Evolutionary conservation across 495 filamentous ascomycete species (phyloP).

Genomic region (Talaromyces borbonicus): DNA sequence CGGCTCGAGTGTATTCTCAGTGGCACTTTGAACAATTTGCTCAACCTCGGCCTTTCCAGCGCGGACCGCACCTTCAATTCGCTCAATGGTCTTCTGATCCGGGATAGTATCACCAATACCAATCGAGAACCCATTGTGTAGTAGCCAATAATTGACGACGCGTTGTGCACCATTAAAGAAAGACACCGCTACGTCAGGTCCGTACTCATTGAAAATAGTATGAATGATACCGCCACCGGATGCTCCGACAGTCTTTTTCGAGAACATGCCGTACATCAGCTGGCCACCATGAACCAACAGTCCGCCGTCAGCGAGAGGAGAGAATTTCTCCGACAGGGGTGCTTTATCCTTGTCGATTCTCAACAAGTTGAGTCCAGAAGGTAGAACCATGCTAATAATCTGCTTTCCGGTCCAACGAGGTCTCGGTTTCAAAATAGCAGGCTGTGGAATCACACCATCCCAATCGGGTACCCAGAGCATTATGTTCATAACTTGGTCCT

Average conservation of each 20-base stretch:
- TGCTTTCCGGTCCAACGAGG: constrained; percentile 99
- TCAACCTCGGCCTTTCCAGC: constrained; percentile 72
- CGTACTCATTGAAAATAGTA: constrained; percentile 92
- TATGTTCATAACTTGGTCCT: constrained; percentile 87
- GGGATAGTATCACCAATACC: constrained; percentile 98
- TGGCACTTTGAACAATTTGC: constrained; percentile 61
- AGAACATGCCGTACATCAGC: constrained; percentile 78
- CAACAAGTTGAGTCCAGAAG: constrained; percentile 70
- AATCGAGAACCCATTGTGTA: constrained; percentile 97
- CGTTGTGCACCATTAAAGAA: constrained; percentile 95
- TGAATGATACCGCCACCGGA: constrained; percentile 82
- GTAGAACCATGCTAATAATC: constrained; percentile 87
- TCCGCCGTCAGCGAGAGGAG: constrained; percentile 68
- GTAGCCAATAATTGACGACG: constrained; percentile 91
- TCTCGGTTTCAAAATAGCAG: constrained; percentile 82
- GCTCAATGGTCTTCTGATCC: constrained; percentile 67
- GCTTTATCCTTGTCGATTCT: constrained; percentile 48
- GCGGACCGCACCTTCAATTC: constrained; percentile 69
- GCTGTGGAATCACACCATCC: constrained; percentile 88
- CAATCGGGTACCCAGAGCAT: constrained; percentile 96
- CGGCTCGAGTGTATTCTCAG: constrained; percentile 75
- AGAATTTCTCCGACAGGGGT: constrained; percentile 41
- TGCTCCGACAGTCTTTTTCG: constrained; percentile 90
- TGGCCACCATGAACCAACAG: constrained; percentile 78
- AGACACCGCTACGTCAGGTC: constrained; percentile 67